A percentile compares a stretch with the other conserved stretches of the same genome.
These are phyloP conservation scores for Penicillium lividum DNA, from an alignment of 495 filamentous ascomycete species.

Conservation along the genomic window DNA sequence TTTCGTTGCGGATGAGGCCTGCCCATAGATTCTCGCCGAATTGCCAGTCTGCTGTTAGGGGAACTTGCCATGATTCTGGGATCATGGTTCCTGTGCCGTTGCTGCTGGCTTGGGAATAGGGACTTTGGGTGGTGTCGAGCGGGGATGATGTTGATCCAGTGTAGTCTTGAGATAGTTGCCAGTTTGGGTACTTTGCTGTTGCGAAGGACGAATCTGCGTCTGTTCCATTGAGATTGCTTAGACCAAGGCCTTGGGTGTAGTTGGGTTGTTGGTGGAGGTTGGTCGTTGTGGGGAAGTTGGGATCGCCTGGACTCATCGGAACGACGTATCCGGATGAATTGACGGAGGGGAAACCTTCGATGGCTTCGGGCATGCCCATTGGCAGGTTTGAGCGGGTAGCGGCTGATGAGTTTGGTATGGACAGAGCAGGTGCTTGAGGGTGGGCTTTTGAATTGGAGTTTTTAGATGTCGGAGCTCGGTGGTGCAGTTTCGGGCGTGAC, in stretches of 20 bases:
- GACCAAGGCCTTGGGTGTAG: constrained; percentile 9
- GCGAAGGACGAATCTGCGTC: neutral
- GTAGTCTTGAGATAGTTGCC: constrained; percentile 18
- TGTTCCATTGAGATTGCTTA: constrained; percentile 7
- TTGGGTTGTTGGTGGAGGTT: constrained; percentile 12
- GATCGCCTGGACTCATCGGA: constrained; percentile 28
- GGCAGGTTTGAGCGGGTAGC: constrained; percentile 7
- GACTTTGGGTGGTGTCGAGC: constrained; percentile 24
- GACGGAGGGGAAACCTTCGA: constrained; percentile 40
- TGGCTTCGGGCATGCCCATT: constrained; percentile 32
- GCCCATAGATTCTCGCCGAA: constrained; percentile 33
- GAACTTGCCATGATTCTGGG: constrained; percentile 43
- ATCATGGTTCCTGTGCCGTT: constrained; percentile 19
- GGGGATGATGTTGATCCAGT: constrained; percentile 14
- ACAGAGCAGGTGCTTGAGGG: neutral
- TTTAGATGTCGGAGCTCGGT: constrained; percentile 14
- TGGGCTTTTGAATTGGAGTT: neutral
- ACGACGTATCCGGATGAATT: constrained; percentile 46
- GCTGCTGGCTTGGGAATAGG: constrained; percentile 25
- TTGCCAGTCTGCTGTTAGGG: constrained; percentile 40
- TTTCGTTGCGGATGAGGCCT: constrained; percentile 29
- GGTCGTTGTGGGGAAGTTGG: constrained; percentile 8
- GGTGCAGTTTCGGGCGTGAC: constrained; percentile 15
- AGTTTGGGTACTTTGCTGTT: constrained; percentile 6
- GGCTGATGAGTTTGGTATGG: constrained; percentile 9